Evolutionary conservation across 2,329 filamentous ascomycete species (phyloP), one percentile per base, ranked within the genome.

Genomic region (Colletotrichum paranaense): DNA sequence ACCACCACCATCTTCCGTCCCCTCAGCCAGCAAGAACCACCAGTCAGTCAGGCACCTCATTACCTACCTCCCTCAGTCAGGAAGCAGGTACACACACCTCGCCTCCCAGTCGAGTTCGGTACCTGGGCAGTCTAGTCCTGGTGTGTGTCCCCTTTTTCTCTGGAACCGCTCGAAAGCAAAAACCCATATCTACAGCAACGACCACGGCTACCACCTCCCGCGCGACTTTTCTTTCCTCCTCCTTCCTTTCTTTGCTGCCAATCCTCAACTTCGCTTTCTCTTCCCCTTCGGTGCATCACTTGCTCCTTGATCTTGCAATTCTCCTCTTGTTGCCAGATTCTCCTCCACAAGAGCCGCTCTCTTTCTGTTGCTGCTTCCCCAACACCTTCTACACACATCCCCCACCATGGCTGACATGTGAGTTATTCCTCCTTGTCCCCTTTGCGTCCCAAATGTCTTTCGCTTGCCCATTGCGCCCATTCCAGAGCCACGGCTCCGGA

Each of bases 331-430:
- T 28, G 53, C 60, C 46, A 63, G 58, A 60, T 56, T 46, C 11
- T 26, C 53, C 24, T 2, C 32, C 14, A 30, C 24, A 22, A 68
- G 38, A 70, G 68, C 12, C 24, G 52, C 53, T 12, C 68, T 55
- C 42, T 49, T 53, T 67, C 46, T 32, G 26, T 68, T 63, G 46
- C 52, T 46, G 38, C 24, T 66, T 49, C 62, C n/a, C 26, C 32
- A 38, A n/a, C 58, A 57, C 64, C 72, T 59, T 63, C 52, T 28
- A 64, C 49, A 46, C 53, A 62, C 56, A 68, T 72, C 68, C 67
- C 68, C 75, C 75, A 79, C 73, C 76, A 79, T 79, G 78, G 77
- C 78, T 73, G 78, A 79, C 71, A 74, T 75, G 78, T 79, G 77
- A 74, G 74, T 49, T 74, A 30, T n/a, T 9, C 53, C 53, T 26